Percentiles rank a stretch among this genome's conserved stretches.
These are phyloP conservation scores for Quercus wislizeni DNA, from an alignment of 306 rosid species.

Conservation along the genomic window DNA sequence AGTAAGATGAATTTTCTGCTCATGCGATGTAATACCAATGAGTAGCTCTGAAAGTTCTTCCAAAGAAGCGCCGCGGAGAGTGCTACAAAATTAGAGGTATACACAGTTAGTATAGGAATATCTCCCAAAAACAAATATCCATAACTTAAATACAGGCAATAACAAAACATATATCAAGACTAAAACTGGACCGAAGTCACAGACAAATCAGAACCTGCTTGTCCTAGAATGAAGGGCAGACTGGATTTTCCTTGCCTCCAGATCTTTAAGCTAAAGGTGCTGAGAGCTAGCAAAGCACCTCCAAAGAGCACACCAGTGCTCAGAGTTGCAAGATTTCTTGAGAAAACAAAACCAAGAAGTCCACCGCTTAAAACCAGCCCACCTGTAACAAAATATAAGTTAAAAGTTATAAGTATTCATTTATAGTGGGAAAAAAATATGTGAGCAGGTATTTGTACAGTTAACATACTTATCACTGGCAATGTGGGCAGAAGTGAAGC, in stretches of 20 bases:
- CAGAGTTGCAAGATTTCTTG: constrained; percentile 67
- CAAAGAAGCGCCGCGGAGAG: constrained; percentile 65
- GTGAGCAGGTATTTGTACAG: no score
- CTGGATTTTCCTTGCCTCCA: constrained; percentile 97
- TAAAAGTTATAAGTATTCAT: background rate
- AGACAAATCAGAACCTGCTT: constrained; percentile 60
- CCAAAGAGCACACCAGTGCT: constrained; percentile 64
- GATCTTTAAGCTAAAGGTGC: constrained; percentile 82
- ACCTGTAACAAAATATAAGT: constrained; percentile 33
- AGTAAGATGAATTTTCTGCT: background rate
- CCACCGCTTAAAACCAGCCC: constrained; percentile 83
- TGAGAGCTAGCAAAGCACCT: constrained; percentile 83
- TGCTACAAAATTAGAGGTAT: constrained; percentile 40
- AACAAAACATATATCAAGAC: constrained; percentile 12
- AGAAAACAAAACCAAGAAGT: constrained; percentile 59
- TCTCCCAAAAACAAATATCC: background rate
- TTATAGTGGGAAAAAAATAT: background rate
- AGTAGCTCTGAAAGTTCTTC: constrained; percentile 73
- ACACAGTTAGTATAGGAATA: background rate
- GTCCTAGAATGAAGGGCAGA: constrained; percentile 81
- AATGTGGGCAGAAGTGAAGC: no score
- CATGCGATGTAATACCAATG: constrained; percentile 46
- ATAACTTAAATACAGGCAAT: background rate
- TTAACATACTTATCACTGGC: no score
- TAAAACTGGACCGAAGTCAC: background rate